Evolutionary conservation across 208 protist genomes (phyloP).

Genomic region (Leishmania guyanensis): DNA sequence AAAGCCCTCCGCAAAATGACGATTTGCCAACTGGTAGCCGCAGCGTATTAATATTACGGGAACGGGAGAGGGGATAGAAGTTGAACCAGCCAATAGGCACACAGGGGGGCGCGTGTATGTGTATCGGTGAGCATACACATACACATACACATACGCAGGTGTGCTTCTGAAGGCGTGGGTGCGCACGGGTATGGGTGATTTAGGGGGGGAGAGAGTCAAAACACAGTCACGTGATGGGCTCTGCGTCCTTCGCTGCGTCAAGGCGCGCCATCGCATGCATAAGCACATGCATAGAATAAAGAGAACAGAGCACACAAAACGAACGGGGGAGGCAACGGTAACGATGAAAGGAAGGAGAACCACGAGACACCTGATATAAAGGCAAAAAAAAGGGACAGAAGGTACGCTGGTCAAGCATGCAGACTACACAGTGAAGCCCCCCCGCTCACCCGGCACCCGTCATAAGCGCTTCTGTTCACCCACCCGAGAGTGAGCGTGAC

Average conservation of each 20-base stretch:
- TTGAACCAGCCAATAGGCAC: background rate
- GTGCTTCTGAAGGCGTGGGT: no score
- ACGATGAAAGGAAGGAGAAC: background rate
- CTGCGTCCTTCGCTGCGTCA: background rate
- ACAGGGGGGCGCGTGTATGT: background rate
- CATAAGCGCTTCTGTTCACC: background rate
- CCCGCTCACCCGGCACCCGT: background rate
- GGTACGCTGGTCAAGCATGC: background rate
- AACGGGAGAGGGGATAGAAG: background rate
- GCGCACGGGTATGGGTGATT: no score
- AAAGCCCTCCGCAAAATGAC: background rate
- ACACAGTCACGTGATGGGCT: background rate
- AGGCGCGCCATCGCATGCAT: background rate
- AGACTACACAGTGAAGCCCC: background rate
- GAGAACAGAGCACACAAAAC: background rate
- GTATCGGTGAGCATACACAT: background rate
- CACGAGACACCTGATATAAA: no score
- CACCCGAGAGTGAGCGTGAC: background rate
- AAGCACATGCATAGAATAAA: background rate
- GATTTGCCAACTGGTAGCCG: background rate
- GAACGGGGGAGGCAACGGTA: background rate
- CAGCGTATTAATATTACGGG: background rate
- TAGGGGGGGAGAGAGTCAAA: background rate
- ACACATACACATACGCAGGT: background rate
- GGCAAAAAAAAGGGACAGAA: background rate